These are phyloP conservation scores for Sodiomyces alkalinus DNA, from an alignment of 2,329 filamentous ascomycete genomes.

Conservation along the genomic window DNA sequence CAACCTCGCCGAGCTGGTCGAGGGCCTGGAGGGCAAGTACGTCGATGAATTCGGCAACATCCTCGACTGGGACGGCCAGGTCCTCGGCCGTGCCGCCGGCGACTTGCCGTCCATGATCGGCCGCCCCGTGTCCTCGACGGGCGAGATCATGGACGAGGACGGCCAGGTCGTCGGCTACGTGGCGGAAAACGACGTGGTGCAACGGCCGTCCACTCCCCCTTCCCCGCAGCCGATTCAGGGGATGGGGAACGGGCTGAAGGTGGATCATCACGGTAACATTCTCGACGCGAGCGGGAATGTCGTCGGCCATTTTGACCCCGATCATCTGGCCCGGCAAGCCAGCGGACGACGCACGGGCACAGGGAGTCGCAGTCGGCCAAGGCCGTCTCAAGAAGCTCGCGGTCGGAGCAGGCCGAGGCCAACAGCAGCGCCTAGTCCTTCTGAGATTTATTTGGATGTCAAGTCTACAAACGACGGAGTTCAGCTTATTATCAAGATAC, in stretches of 20 bases:
- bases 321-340: constrained; percentile 10
- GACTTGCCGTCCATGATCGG: constrained; percentile 41
- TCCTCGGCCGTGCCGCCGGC: constrained; percentile 35
- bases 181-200: constrained; percentile 22
- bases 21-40: constrained; percentile 28
- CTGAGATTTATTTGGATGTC: constrained; percentile 41
- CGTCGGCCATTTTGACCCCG: constrained; percentile 28
- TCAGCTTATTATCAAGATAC: constrained; percentile 41
- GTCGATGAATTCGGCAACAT: constrained; percentile 41
- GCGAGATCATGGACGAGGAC: constrained; percentile 28
- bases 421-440: constrained; percentile 24
- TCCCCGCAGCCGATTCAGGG: constrained; percentile 17
- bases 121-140: constrained; percentile 25
- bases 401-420: constrained; percentile 13
- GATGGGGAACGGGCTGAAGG: constrained; percentile 22
- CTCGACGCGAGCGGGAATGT: constrained; percentile 27
- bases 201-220: constrained; percentile 7
- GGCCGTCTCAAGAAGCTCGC: constrained; percentile 14
- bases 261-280: constrained; percentile 30
- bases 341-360: constrained; percentile 16
- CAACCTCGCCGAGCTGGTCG: constrained; percentile 18
- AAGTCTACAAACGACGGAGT: constrained; percentile 43
- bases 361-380: too few species aligned
- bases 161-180: constrained; percentile 29
- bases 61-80: constrained; percentile 30